Evolutionary conservation across 305 asterid species (phyloP), one percentile per base, ranked within the genome.

Genomic region (Ruellia speciosa): DNA sequence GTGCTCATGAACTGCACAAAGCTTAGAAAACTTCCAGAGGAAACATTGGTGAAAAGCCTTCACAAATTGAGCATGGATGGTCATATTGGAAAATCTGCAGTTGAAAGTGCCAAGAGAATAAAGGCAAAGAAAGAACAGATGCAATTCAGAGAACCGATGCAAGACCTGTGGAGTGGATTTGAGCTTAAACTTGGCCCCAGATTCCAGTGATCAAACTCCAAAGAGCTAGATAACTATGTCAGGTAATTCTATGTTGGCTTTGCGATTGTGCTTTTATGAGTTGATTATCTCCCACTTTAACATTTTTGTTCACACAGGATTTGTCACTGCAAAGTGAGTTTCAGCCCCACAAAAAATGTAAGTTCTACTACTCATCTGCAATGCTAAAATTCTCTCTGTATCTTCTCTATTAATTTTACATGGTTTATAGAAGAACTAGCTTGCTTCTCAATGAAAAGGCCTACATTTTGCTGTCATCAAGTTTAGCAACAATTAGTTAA

Each of bases 11-110:
- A 66, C 54, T 84, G 90, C 31, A 54, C 45, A 39, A 55, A 18
- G 0, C 84, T 84, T 1, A 18, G 45, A 20, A 69, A 56, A 14
- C 58, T 84, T 41, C 94, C 94, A 9, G 0, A 18, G n/a, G 59
- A n/a, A n/a, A n/a, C 35, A 35, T 46, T 84, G 49, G 72, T 14
- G 19, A 16, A 47, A 0, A 47, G 52, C 20, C 52, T 47, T 19
- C 18, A 14, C 2, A 14, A 47, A 16, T 14, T 47, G 19, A 47
- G 19, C 10, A 0, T 47, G 4, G 52, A 47, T 2, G n/a, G n/a
- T n/a, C 0, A 8, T 6, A 19, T 47, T 9, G 19, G 52, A 0
- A 47, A 47, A 47, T 14, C 19, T 4, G 19, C 52, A 14, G 52
- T 47, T 0, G 18, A 14, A 6, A 0, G 12, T 16, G 52, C 52